Evolutionary conservation across 495 filamentous ascomycete genomes (phyloP), one percentile per base, ranked within the genome.

Genomic region (Hypomontagnella monticulosa): DNA sequence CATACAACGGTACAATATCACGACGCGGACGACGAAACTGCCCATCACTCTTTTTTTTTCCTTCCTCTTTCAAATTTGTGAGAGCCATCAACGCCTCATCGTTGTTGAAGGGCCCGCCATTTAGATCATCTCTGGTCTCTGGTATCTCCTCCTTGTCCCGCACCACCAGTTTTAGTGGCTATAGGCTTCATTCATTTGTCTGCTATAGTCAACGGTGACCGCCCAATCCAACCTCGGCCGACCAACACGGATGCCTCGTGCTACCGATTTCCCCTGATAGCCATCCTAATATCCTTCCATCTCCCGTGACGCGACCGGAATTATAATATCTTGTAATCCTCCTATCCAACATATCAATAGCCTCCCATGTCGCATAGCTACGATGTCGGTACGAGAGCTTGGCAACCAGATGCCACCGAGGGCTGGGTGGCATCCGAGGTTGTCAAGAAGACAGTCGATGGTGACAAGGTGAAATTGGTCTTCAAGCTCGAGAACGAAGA

Each of bases 381-480:
- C 78, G 95, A 98, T 87, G 88, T 97, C 70, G 96, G 94, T 66
- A 98, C 95, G 67, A 86, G 91, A 85, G 96, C 93, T 76, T 99
- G 95, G 95, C 93, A 98, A 85, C 92, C 96, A 63, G 95, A 99
- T 81, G 78, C 86, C 67, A 89, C 89, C 47, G 95, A 99, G 78
- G 95, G 95, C 76, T 99, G 95, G 95, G 84, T 98, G 78, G 91
- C 93, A 67, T 97, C 96, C 30, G 93, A 97, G 83, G 92, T 99
- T 65, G 83, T 90, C 76, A 90, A 93, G 75, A 98, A 94, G 83
- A 81, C 85, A 36, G 80, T 93, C 58, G 81, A 93, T 76, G 96
- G 93, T 18, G 87, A 93, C 69, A 96, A 95, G 72, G 91, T 96
- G 73, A 85, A 80, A 61, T 85, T 99, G 75, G 81, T 93, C 54